Evolutionary conservation across 176 grass and related monocot species (phyloP), one percentile per base, ranked within the genome.

Genomic region (Neostapfia colusana): DNA sequence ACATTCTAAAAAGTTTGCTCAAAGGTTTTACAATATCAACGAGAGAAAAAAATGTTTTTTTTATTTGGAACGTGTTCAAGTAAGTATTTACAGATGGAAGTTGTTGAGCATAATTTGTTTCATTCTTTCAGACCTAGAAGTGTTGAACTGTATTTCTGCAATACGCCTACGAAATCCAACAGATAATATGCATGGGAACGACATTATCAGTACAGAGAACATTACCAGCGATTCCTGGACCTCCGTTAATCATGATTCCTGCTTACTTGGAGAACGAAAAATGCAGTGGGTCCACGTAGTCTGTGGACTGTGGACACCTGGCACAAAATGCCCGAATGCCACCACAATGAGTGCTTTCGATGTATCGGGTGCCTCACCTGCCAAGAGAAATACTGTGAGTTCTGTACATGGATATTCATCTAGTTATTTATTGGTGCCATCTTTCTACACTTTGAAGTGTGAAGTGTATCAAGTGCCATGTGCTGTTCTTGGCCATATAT

Each of bases 261-360:
- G 87, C 76, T 35, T 88, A 72, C 26, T 85, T 79, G 74, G 81
- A 69, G 70, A 17, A 68, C 61, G 59, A 26, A 71, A 51, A 61
- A 80, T 49, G 46, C 89, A 90, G 63, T 98, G 95, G 95, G 80
- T 98, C 81, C 95, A 98, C 74, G 78, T 98, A 85, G 95, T 98
- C 79, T 98, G 95, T 85, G 87, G 89, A 35, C 78, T 98, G 6
- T 98, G 95, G 95, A 98, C 91, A 42, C 95, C 95, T 75, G 88
- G 91, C 75, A 94, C 95, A 69, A 79, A 90, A 83, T 98, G 91
- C 63, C 95, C 95, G 68, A 98, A 98, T 88, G 80, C 84, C 13
- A 72, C 75, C 73, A 98, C 95, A 67, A 98, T 98, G 95, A 87
- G 75, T 46, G 76, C 87, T 80, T 98, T 98, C 71, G 95, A 94